Evolutionary conservation across 176 grass and related monocot genomes (phyloP).

Genomic region (Saccharum spontaneum): DNA sequence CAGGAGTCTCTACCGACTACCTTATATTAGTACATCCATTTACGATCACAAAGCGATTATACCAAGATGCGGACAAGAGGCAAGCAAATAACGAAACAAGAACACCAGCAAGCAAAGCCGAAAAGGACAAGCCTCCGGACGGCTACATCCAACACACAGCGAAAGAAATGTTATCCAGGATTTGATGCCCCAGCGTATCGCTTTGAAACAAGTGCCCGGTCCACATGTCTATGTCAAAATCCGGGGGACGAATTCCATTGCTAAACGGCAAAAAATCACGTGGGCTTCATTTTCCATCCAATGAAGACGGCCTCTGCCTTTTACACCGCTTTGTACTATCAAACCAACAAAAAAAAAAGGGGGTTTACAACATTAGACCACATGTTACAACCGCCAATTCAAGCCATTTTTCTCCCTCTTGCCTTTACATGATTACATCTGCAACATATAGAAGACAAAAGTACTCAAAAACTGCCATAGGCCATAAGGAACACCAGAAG

Average conservation of each 20-base stretch:
- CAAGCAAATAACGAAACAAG: not conserved
- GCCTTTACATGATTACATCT: slow-evolving; percentile 8
- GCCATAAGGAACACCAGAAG: not conserved
- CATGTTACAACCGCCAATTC: not conserved
- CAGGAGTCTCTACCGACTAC: too few relatives aligned
- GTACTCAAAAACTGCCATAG: not conserved
- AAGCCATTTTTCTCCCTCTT: not conserved
- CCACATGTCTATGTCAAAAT: not conserved
- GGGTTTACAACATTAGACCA: not conserved
- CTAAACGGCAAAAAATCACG: not conserved
- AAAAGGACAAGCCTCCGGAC: not conserved
- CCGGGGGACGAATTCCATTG: not conserved
- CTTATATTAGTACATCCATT: too few relatives aligned
- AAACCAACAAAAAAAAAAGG: not conserved
- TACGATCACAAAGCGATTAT: too few relatives aligned
- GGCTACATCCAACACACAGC: not conserved
- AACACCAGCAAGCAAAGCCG: not conserved
- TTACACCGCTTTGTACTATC: slow-evolving; percentile 1
- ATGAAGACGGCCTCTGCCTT: not conserved
- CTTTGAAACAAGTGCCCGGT: not conserved
- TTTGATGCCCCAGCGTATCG: not conserved
- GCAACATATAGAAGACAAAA: slow-evolving; percentile 9
- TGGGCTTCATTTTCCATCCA: not conserved
- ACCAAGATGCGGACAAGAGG: too few relatives aligned
- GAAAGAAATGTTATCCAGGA: not conserved